Conservation (phyloP, 768 basidiomycete genomes). For the Multifurca ochricompacta region DNA sequence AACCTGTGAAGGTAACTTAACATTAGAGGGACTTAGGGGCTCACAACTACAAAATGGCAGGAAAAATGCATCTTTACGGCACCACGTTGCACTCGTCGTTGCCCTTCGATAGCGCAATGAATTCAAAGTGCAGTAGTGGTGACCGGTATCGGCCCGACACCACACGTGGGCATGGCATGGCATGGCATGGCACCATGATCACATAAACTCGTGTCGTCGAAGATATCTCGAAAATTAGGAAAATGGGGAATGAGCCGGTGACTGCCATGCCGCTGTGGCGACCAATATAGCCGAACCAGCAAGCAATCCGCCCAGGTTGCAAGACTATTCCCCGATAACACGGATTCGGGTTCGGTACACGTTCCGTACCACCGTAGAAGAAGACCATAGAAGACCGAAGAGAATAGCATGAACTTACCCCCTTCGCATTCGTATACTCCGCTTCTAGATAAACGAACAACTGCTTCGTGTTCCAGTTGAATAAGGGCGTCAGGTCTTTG, state of each 20-base stretch:
- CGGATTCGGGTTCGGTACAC: not conserved
- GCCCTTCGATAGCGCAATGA: not conserved
- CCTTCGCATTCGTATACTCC: constrained; percentile 66
- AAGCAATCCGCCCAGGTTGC: not conserved
- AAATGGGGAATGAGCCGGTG: too few relatives aligned
- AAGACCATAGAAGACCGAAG: not conserved
- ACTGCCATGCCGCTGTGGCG: not conserved
- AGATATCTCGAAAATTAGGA: not conserved
- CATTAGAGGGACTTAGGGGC: constrained; percentile 2
- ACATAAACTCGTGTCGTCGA: not conserved
- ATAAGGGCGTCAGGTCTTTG: constrained; percentile 72
- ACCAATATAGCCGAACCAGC: too few relatives aligned
- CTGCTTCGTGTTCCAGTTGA: constrained; percentile 97
- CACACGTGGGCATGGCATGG: not conserved
- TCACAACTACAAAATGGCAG: not conserved
- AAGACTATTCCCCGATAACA: not conserved
- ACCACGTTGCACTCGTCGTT: not conserved
- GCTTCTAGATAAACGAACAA: constrained; percentile 81
- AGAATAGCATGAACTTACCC: constrained; percentile 42
- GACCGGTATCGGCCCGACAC: not conserved
- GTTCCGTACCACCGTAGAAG: not conserved
- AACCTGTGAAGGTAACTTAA: constrained; percentile 36
- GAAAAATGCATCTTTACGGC: not conserved
- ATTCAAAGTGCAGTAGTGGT: not conserved
- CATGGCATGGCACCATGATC: not conserved